Evolutionary conservation across 2,329 filamentous ascomycete genomes (phyloP).

Genomic region (Colletotrichum sansevieriae): DNA sequence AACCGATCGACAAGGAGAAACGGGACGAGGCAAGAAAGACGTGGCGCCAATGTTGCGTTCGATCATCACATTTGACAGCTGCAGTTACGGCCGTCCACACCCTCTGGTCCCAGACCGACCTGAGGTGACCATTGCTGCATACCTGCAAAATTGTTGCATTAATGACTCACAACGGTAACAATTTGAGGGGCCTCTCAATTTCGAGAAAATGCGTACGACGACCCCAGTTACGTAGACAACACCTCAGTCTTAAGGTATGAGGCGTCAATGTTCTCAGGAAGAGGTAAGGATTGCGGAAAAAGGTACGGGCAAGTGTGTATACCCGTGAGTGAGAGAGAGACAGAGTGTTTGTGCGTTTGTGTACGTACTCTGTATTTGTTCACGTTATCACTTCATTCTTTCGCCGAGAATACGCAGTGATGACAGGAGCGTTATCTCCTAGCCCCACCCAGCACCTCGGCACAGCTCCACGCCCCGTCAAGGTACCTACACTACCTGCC

Average conservation of each 20-base stretch:
- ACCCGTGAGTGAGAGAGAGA: too few species aligned
- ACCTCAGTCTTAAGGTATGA: too few species aligned
- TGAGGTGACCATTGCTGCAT: neutral
- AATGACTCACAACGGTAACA: slow-evolving; percentile 14
- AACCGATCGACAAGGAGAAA: slow-evolving; percentile 12
- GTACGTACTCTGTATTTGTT: neutral
- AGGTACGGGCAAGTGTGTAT: neutral
- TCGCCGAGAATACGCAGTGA: slow-evolving; percentile 24
- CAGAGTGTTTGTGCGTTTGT: too few species aligned
- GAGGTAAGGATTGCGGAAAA: too few species aligned
- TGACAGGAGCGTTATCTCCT: slow-evolving; percentile 20
- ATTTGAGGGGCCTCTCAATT: neutral
- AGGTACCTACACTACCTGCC: neutral
- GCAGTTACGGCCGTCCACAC: neutral
- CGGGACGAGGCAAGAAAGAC: neutral
- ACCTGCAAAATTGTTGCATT: neutral
- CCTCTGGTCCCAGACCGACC: neutral
- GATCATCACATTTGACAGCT: slow-evolving; percentile 19
- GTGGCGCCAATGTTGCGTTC: slow-evolving; percentile 19
- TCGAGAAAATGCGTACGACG: neutral
- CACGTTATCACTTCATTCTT: slow-evolving; percentile 9
- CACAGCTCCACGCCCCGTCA: slow-evolving; percentile 2
- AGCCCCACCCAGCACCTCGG: slow-evolving; percentile 20
- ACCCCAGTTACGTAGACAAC: neutral
- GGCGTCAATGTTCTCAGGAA: too few species aligned